A percentile compares a stretch with the other conserved stretches of the same genome.
phyloP scores from a whole-genome alignment of 129 eudicot species.

The Chrysanthemum seticuspe region DNA sequence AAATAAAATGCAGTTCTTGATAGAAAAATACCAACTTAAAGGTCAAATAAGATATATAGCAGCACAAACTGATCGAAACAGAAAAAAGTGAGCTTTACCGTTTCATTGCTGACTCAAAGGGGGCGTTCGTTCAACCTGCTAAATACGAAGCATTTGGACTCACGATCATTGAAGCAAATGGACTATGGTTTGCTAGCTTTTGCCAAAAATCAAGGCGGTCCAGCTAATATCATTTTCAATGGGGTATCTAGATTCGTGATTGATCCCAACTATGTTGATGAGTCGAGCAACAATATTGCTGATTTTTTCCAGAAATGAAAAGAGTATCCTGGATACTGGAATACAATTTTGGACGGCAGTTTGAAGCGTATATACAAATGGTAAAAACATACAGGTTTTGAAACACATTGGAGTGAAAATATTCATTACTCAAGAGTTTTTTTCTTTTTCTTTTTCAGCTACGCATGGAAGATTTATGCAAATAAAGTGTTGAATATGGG shows the following conservation, averaged over 20 bases:
- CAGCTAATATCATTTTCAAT: slow-evolving; percentile 89
- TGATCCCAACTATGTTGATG: slow-evolving; percentile 78
- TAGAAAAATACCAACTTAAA: too few relatives aligned
- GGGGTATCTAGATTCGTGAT: slow-evolving; percentile 91
- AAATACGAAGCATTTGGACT: slow-evolving; percentile 95
- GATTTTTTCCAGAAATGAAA: slow-evolving; percentile 82
- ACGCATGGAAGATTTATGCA: slow-evolving; percentile 97
- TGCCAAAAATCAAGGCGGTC: slow-evolving; percentile 96
- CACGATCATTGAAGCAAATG: slow-evolving; percentile 95
- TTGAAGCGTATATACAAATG: slow-evolving; percentile 86
- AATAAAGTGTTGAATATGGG: slow-evolving; percentile 95
- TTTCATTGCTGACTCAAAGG: slow-evolving; percentile 83
- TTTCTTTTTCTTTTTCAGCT: slow-evolving; percentile 45
- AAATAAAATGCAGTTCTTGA: too few relatives aligned
- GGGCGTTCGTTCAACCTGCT: slow-evolving; percentile 97
- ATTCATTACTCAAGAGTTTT: not conserved
- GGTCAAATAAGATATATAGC: too few relatives aligned
- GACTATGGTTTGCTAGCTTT: slow-evolving; percentile 91
- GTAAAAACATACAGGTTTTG: slow-evolving; percentile 33
- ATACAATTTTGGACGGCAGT: slow-evolving; percentile 61
- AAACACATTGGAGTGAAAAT: not conserved
- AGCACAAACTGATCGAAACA: too few relatives aligned
- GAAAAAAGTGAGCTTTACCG: slow-evolving; percentile 85
- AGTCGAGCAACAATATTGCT: slow-evolving; percentile 87
- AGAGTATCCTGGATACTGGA: slow-evolving; percentile 75